Conservation (phyloP, 345 rosid species). For the Physaria fendleri region DNA sequence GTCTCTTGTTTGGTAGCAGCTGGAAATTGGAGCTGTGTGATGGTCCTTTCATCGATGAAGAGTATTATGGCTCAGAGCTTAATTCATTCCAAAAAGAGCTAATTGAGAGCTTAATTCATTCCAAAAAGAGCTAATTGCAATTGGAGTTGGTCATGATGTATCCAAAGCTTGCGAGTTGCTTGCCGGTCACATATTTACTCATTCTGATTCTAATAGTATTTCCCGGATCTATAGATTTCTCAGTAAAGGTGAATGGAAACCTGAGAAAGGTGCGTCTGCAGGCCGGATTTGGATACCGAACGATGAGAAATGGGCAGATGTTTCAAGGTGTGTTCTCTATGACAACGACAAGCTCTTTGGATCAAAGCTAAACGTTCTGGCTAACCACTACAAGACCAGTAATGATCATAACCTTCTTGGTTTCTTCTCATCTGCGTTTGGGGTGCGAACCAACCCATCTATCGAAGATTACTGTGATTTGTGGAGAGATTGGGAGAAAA, state of each 20-base stretch:
- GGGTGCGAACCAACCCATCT: too few species aligned
- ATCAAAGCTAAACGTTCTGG: constrained; percentile 36
- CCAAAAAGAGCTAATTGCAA: constrained; percentile 35
- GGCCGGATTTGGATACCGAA: constrained; percentile 49
- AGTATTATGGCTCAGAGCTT: constrained; percentile 45
- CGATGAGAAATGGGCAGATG: constrained; percentile 43
- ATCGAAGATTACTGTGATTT: too few species aligned
- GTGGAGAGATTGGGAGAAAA: too few species aligned
- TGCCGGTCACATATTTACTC: constrained; percentile 32
- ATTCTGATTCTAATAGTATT: constrained; percentile 38
- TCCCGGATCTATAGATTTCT: constrained; percentile 46
- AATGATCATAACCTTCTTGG: too few species aligned
- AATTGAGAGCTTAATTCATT: constrained; percentile 29
- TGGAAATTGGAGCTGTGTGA: constrained; percentile 45
- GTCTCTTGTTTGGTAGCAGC: constrained; percentile 37
- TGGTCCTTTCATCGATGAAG: constrained; percentile 74
- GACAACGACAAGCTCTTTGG: constrained; percentile 49
- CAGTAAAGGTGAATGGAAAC: constrained; percentile 29
- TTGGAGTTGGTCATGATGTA: constrained; percentile 43
- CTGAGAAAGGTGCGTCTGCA: constrained; percentile 11
- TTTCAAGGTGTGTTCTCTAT: constrained; percentile 40
- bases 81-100: constrained; percentile 45
- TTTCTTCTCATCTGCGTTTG: too few species aligned
- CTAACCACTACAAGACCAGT: too few species aligned
- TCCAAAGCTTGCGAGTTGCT: constrained; percentile 31